Percentiles rank a stretch among this genome's conserved stretches.
phyloP scores from a whole-genome alignment of 2,329 filamentous ascomycete species.

The Aspergillus arachidicola region DNA sequence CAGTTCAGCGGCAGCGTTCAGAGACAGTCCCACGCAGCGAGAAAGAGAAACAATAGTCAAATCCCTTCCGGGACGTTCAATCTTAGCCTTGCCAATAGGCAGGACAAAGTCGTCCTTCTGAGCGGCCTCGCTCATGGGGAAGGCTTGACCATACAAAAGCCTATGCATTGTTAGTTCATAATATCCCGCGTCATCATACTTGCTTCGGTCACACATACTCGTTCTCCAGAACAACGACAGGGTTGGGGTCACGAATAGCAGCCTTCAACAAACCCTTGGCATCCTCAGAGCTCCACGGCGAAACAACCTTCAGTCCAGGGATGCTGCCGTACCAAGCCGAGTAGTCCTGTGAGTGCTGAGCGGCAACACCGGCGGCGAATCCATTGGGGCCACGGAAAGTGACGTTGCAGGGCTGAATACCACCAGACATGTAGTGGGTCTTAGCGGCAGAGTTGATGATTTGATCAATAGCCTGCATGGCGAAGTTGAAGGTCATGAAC shows the following conservation, averaged over 20 bases:
- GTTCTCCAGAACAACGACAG: constrained; percentile 87
- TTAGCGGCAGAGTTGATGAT: constrained; percentile 99
- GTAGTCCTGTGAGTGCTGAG: constrained; percentile 99
- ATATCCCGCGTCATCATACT: neutral
- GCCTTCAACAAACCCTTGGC: constrained; percentile 98
- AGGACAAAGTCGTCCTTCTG: constrained; percentile 97
- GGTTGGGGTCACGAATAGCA: constrained; percentile 97
- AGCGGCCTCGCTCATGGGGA: constrained; percentile 96
- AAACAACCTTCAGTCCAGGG: constrained; percentile 94
- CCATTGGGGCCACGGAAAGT: constrained; percentile 99
- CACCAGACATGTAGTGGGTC: constrained; percentile 99
- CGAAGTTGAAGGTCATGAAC: constrained; percentile 99
- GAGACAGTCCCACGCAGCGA: constrained; percentile 89
- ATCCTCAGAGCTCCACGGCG: constrained; percentile 95
- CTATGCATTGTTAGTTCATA: constrained; percentile 49
- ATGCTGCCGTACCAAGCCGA: constrained; percentile 98
- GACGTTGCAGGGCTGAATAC: constrained; percentile 99
- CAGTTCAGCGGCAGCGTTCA: constrained; percentile 83
- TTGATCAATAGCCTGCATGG: constrained; percentile 99
- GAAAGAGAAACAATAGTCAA: constrained; percentile 93
- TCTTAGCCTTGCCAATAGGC: constrained; percentile 98
- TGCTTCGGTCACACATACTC: constrained; percentile 55
- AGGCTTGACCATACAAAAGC: constrained; percentile 84
- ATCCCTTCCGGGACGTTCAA: constrained; percentile 94
- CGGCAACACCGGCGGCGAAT: constrained; percentile 91